Percentiles rank a stretch among this genome's conserved stretches.
These are phyloP conservation scores for Blakeslea trispora DNA, from an alignment of 371 early-diverging fungal species.

Conservation along the genomic window DNA sequence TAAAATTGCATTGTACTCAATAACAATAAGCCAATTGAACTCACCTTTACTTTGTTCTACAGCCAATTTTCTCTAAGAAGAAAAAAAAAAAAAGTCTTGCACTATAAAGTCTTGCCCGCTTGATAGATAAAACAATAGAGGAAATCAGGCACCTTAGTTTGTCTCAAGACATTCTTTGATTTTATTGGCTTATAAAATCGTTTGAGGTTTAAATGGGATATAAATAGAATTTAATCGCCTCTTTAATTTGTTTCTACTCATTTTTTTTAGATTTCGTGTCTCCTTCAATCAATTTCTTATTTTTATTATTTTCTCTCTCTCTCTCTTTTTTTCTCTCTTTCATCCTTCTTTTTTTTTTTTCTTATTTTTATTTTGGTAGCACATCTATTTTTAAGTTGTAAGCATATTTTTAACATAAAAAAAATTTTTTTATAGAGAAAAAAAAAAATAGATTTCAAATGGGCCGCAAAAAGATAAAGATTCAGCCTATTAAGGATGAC, in stretches of 20 bases:
- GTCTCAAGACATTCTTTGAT: too few species aligned
- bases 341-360: not conserved
- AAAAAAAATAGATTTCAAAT: conserved; percentile 41
- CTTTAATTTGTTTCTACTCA: not conserved
- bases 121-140: too few species aligned
- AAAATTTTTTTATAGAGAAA: conserved; percentile 4
- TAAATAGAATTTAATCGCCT: not conserved
- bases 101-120: too few species aligned
- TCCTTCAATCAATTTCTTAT: conserved; percentile 2
- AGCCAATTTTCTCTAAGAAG: too few species aligned
- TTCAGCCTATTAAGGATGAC: conserved; percentile 92
- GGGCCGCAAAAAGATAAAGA: conserved; percentile 98
- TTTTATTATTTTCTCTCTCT: conserved; percentile 5
- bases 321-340: conserved; percentile 4
- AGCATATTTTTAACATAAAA: conserved; percentile 5
- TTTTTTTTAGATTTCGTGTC: conserved; percentile 8
- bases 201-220: not conserved
- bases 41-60: too few species aligned
- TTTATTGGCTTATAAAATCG: too few species aligned
- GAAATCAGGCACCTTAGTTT: too few species aligned
- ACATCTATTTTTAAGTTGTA: conserved; percentile 1
- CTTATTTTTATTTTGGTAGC: not conserved
- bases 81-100: too few species aligned
- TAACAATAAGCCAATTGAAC: too few species aligned
- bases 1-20: too few species aligned